Base-by-base conservation (phyloP, 1,284 basidiomycete species). In the Cryptococcus jaspeensis region DNA sequence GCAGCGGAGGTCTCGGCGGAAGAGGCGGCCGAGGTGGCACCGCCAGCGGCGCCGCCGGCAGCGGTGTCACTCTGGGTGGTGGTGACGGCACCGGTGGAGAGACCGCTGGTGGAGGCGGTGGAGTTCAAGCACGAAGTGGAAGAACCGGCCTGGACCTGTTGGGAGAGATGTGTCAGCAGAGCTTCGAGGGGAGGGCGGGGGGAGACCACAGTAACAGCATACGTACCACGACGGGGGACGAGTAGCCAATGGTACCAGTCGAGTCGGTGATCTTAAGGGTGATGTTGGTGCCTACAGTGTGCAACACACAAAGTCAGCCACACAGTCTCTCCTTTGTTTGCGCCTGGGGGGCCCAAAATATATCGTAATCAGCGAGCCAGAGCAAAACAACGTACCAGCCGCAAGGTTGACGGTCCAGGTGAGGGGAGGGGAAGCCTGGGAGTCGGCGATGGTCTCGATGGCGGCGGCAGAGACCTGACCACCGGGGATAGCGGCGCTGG, bases 361-460 rank as follows among this genome's bases (percentile, higher is more conserved):
- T 2, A 5, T n/a, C 9, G 23, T 48, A 40, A 5, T 20, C 18
- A 42, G 16, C 18, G 16, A 36, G n/a, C 20, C 11, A 8, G 5
- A 37, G 22, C 3, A 56, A 40, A 45, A 3, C n/a, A 22, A 64
- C 63, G 52, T 32, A 63, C 68, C 67, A 39, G 69, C 35, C 25
- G 65, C 55, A 46, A 74, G 65, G 63, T 75, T 66, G 54, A 72
- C 69, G 44, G 23, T 67, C 74, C 74, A 76, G 51, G 70, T 72
- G 59, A 55, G 62, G 42, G 67, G 63, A 45, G 56, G 58, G n/a
- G 62, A 46, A n/a, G 61, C 46, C 52, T 67, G 37, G 25, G 36
- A 35, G 51, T 55, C 48, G 48, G 32, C 40, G 51, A 75, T 64
- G 52, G 61, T 62, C 39, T 60, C 61, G 56, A 74, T 59, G 44